Evolutionary conservation across 2,329 filamentous ascomycete genomes (phyloP), one percentile per base, ranked within the genome.

Genomic region (Fusarium foetens): DNA sequence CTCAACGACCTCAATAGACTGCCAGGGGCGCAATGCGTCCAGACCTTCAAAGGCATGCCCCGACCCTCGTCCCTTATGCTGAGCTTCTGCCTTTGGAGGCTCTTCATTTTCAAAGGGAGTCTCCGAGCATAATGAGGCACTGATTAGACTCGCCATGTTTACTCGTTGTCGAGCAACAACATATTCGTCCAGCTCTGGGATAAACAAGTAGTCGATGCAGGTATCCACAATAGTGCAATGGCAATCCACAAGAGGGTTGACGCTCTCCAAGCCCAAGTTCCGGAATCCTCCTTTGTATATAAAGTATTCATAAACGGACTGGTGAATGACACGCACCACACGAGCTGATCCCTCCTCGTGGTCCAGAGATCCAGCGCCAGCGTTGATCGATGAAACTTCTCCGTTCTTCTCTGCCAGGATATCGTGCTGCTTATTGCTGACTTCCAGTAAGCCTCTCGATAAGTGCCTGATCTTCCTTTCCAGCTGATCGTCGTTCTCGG

Each of bases 261-360:
- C 6, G 13, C 5, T n/a, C 0, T 4, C 29, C 33, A 41, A 21
- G 14, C 49, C 45, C 0, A 75, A 8, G 1, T 10, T 25, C 0
- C 2, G 4, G 13, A 72, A 74, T 0, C 72, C 71, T 3, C n/a
- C 8, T 5, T 51, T 12, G 0, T 31, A 2, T 1, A 72, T 31
- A 10, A 74, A 63, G n/a, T 65, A 74, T 1, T 72, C 63, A 0
- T 67, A 48, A 4, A 72, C 66, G 0, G 71, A 74, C 3, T 61
- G 14, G n/a, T 75, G 71, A 2, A 74, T 74, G 1, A 70, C 35
- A 14, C 61, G 54, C 4, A 75, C 43, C 0, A 72, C 23, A 0
- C 72, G 57, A 8, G 60, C 53, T 4, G 64, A 70, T 0, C 72
- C 72, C 4, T 63, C 38, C 8, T 68, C 71, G 2, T 49, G 38